These are phyloP conservation scores for Jatropha multifida DNA, from an alignment of 441 rosid species.

Conservation along the genomic window DNA sequence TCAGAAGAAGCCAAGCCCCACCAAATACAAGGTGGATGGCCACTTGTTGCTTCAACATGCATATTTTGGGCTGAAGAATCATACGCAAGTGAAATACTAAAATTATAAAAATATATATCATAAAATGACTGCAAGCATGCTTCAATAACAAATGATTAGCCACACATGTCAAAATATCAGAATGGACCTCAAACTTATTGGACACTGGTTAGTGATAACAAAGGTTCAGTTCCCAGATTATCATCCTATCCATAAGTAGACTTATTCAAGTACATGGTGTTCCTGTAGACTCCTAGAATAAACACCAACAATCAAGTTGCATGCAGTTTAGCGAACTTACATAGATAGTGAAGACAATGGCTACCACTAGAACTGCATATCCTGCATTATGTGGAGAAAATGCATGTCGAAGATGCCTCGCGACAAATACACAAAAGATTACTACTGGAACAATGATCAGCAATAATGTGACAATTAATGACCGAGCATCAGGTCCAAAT, in stretches of 20 bases:
- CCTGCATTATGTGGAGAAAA: constrained; percentile 74
- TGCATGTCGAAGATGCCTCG: constrained; percentile 79
- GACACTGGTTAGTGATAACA: background rate
- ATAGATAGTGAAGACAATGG: constrained; percentile 59
- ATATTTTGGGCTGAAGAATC: background rate
- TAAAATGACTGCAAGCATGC: background rate
- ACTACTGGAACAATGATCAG: constrained; percentile 71
- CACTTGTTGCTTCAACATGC: background rate
- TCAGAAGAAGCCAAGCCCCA: background rate
- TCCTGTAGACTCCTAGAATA: constrained; percentile 14
- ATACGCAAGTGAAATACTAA: background rate
- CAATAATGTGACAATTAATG: constrained; percentile 73
- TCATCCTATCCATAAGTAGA: background rate
- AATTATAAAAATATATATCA: background rate
- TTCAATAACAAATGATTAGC: background rate
- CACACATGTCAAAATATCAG: background rate
- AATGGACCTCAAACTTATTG: background rate
- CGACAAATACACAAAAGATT: constrained; percentile 82
- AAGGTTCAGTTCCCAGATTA: background rate
- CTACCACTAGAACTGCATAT: constrained; percentile 65
- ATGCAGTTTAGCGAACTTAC: constrained; percentile 49
- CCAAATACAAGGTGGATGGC: background rate
- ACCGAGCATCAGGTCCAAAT: constrained; percentile 95
- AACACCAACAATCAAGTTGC: background rate
- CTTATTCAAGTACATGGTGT: constrained; percentile 13